These are phyloP conservation scores for Penicillium glabrum DNA, from an alignment of 2,329 filamentous ascomycete genomes.

Conservation along the genomic window DNA sequence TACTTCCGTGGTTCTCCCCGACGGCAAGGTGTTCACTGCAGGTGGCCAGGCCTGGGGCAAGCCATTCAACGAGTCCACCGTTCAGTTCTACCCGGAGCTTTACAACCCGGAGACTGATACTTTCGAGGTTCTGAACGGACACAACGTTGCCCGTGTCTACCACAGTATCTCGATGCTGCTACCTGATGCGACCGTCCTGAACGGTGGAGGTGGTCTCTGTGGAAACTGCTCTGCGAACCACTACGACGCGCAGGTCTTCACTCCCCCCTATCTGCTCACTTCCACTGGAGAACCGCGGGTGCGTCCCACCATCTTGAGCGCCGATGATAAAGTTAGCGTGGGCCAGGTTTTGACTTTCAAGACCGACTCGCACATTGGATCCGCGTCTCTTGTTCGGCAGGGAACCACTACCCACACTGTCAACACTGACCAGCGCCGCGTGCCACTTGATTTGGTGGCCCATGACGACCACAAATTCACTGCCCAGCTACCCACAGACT, in stretches of 20 bases:
- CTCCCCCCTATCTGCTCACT: constrained; percentile 55
- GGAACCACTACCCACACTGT: constrained; percentile 55
- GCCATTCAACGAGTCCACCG: constrained; percentile 47
- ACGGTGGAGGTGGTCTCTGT: constrained; percentile 57
- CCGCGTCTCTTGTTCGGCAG: constrained; percentile 48
- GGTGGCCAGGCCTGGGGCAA: constrained; percentile 48
- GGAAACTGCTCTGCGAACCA: constrained; percentile 51
- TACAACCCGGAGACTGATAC: constrained; percentile 45
- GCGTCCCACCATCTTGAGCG: constrained; percentile 35
- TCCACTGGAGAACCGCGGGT: not conserved
- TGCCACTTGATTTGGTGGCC: constrained; percentile 41
- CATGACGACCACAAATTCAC: constrained; percentile 9
- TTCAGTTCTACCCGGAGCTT: constrained; percentile 46
- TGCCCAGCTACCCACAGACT: constrained; percentile 46
- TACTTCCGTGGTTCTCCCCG: constrained; percentile 50
- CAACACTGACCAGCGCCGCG: constrained; percentile 59
- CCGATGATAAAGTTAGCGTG: constrained; percentile 44
- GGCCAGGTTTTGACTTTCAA: constrained; percentile 18
- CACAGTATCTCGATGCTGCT: constrained; percentile 53
- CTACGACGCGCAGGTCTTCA: constrained; percentile 56
- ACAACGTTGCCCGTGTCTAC: constrained; percentile 38
- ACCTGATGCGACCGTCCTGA: constrained; percentile 52
- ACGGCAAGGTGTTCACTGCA: constrained; percentile 49
- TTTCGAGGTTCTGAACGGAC: constrained; percentile 32
- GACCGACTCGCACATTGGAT: constrained; percentile 35